phyloP scores from a whole-genome alignment of 495 filamentous ascomycete species.

The Bryoglossum gracile region DNA sequence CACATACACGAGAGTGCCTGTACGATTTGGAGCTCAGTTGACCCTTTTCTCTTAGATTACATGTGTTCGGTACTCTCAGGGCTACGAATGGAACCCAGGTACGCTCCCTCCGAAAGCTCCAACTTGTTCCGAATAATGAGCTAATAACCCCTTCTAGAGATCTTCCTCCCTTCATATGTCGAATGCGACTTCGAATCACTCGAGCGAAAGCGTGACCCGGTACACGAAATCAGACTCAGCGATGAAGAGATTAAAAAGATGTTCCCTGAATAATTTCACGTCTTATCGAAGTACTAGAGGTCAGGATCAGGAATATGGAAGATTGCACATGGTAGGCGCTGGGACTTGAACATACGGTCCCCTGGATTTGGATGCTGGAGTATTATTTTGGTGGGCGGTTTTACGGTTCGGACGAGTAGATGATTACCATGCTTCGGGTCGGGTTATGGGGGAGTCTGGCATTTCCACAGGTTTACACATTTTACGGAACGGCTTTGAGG shows the following conservation, averaged over 20 bases:
- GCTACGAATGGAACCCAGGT: constrained; percentile 67
- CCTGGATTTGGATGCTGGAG: constrained; percentile 21
- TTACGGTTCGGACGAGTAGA: constrained; percentile 13
- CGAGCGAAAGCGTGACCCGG: constrained; percentile 58
- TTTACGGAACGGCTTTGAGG: background rate
- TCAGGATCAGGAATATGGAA: constrained; percentile 14
- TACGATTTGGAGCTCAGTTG: constrained; percentile 5
- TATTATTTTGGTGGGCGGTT: constrained; percentile 11
- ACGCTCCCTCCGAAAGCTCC: constrained; percentile 14
- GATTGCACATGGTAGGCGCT: constrained; percentile 15
- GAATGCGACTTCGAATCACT: constrained; percentile 51
- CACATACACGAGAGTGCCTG: background rate
- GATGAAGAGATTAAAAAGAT: constrained; percentile 56
- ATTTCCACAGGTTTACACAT: constrained; percentile 3
- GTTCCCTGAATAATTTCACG: constrained; percentile 37
- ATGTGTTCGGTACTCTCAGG: constrained; percentile 60
- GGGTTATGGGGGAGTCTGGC: constrained; percentile 12
- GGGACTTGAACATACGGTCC: constrained; percentile 24
- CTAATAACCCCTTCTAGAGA: constrained; percentile 29
- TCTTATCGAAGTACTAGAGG: constrained; percentile 19
- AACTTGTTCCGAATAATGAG: background rate
- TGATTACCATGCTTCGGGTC: constrained; percentile 10
- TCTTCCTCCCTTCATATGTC: constrained; percentile 51
- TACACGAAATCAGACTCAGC: constrained; percentile 58
- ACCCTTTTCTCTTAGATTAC: constrained; percentile 45